Percentiles rank a stretch among this genome's conserved stretches.
Conservation (phyloP, 257 asterid species). For the Anisodus acutangulus region DNA sequence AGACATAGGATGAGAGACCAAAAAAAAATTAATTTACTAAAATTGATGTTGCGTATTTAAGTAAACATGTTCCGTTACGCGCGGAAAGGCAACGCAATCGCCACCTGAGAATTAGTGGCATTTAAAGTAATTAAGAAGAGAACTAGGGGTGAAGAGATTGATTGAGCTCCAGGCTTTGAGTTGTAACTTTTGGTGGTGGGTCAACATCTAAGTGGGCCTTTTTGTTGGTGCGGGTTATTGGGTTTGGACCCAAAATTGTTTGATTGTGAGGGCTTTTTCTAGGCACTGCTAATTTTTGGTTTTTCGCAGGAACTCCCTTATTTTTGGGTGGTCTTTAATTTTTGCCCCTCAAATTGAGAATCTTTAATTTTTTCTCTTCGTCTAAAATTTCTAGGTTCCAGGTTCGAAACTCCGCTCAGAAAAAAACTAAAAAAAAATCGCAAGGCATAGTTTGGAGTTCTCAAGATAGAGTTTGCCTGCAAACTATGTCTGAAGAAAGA, state of each 20-base stretch:
- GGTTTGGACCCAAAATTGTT: conserved; percentile 35
- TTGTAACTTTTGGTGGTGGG: conserved; percentile 44
- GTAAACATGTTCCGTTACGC: not conserved
- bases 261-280: not conserved
- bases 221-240: conserved; percentile 24
- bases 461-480: no score
- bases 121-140: conserved; percentile 33
- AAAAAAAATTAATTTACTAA: not conserved
- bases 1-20: no score
- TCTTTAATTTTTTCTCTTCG: no score
- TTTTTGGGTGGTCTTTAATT: no score
- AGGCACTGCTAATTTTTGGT: not conserved
- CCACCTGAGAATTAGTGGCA: conserved; percentile 22
- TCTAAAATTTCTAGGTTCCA: no score
- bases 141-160: conserved; percentile 14
- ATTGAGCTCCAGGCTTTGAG: conserved; percentile 45
- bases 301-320: not conserved
- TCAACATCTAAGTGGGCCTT: conserved; percentile 44
- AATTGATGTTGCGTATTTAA: not conserved
- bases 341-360: no score
- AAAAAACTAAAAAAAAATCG: no score
- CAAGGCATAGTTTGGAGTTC: no score
- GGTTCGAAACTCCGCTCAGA: no score
- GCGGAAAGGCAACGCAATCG: conserved; percentile 43
- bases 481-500: no score